Evolutionary conservation across 1,284 basidiomycete genomes (phyloP).

Genomic region (Rhodotorula sp.): DNA sequence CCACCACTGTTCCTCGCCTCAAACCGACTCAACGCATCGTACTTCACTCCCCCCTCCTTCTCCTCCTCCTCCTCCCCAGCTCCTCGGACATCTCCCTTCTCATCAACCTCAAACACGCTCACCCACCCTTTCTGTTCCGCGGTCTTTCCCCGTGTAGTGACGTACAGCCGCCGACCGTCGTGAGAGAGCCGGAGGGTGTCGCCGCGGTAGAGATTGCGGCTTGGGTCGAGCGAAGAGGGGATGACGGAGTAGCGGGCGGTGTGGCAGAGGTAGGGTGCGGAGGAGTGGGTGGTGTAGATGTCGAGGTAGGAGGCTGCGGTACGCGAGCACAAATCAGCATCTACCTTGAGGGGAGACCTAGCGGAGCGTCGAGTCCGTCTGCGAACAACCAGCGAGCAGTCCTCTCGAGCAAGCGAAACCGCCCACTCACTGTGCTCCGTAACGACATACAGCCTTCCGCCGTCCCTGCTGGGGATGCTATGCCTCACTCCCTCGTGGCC

Average conservation of each 20-base stretch:
- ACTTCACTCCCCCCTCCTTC: background rate
- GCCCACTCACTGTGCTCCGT: constrained; percentile 43
- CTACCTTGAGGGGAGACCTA: no score
- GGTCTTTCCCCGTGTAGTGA: constrained; percentile 49
- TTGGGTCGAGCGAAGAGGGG: constrained; percentile 25
- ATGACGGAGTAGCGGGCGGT: constrained; percentile 40
- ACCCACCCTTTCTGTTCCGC: constrained; percentile 47
- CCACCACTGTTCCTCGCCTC: constrained; percentile 49
- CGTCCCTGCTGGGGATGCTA: constrained; percentile 48
- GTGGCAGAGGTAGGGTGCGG: constrained; percentile 31
- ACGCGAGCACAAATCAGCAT: background rate
- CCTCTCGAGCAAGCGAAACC: background rate
- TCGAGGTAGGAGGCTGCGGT: constrained; percentile 42
- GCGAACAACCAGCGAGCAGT: background rate
- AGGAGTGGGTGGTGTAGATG: constrained; percentile 39
- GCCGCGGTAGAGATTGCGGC: constrained; percentile 44
- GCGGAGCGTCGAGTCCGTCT: background rate
- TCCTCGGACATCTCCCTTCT: constrained; percentile 13
- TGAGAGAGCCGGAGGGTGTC: constrained; percentile 50
- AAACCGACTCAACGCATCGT: constrained; percentile 33
- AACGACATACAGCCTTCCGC: constrained; percentile 48
- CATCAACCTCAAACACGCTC: constrained; percentile 46
- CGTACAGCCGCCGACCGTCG: constrained; percentile 46
- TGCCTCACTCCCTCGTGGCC: constrained; percentile 50
- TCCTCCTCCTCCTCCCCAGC: background rate